Evolutionary conservation across 768 basidiomycete species (phyloP).

Genomic region (Tricholoma saponaceum): DNA sequence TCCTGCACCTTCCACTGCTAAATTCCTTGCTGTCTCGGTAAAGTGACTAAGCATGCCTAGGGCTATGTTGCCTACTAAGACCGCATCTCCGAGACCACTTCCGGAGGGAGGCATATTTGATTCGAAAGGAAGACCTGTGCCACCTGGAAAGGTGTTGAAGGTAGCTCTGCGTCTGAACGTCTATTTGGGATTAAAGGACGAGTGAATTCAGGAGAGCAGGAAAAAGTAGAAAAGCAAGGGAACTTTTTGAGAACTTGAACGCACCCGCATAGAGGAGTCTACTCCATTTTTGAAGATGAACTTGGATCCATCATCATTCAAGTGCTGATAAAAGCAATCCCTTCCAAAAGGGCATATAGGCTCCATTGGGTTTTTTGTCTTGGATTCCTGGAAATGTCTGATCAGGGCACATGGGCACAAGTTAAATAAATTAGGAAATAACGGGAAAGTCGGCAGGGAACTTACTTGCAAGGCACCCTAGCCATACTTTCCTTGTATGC

Average conservation of each 20-base stretch:
- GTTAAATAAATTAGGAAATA: not conserved
- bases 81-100: not conserved
- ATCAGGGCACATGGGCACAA: not conserved
- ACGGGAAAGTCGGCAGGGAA: slow-evolving; percentile 5
- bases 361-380: slow-evolving; percentile 27
- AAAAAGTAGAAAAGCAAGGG: no score
- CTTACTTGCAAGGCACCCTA: slow-evolving; percentile 63
- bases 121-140: not conserved
- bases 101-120: slow-evolving; percentile 1
- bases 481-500: slow-evolving; percentile 74
- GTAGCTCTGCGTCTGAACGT: not conserved
- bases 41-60: slow-evolving; percentile 7
- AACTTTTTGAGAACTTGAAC: slow-evolving; percentile 13
- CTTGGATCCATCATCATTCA: slow-evolving; percentile 60
- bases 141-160: not conserved
- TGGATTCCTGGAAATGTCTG: slow-evolving; percentile 46
- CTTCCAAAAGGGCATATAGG: slow-evolving; percentile 75
- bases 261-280: slow-evolving; percentile 49
- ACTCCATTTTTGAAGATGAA: slow-evolving; percentile 53
- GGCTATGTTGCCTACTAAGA: slow-evolving; percentile 10
- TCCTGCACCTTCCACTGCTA: slow-evolving; percentile 9
- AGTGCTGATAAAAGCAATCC: slow-evolving; percentile 80
- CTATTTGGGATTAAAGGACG: not conserved
- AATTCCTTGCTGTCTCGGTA: not conserved
- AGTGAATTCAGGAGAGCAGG: not conserved